phyloP scores from a whole-genome alignment of 176 grass and related monocot genomes.

The Carex myosuroides region DNA sequence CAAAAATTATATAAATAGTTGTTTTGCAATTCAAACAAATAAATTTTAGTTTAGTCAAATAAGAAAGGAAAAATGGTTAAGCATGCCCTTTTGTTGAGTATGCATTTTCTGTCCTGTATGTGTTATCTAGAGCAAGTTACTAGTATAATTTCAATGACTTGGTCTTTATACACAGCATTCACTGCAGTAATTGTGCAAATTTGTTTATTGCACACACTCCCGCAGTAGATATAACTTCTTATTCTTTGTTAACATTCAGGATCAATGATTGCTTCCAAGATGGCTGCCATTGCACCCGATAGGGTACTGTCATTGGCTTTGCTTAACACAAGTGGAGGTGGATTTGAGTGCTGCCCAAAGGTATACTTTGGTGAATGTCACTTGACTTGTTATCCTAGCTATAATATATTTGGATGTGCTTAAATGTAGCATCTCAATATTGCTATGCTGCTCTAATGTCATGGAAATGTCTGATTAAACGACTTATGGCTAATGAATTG shows the following conservation, averaged over 20 bases:
- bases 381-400: not conserved
- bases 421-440: not conserved
- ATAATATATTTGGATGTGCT: not conserved
- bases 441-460: not conserved
- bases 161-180: not conserved
- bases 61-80: not conserved
- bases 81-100: not conserved
- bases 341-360: conserved; percentile 69
- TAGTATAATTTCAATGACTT: not conserved
- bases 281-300: conserved; percentile 49
- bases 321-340: conserved; percentile 60
- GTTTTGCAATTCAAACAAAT: not conserved
- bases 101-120: not conserved
- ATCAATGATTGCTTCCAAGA: conserved; percentile 64
- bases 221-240: not conserved
- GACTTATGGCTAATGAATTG: not conserved
- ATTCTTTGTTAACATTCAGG: conserved; percentile 25
- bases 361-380: conserved; percentile 19
- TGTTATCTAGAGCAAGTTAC: not conserved
- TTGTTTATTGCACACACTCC: not conserved
- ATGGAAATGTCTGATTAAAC: not conserved
- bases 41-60: not conserved
- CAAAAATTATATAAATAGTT: not conserved
- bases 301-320: conserved; percentile 53
- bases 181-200: not conserved